These are phyloP conservation scores for Setaria italica DNA, from an alignment of 202 grass and related monocot genomes.

Conservation along the genomic window DNA sequence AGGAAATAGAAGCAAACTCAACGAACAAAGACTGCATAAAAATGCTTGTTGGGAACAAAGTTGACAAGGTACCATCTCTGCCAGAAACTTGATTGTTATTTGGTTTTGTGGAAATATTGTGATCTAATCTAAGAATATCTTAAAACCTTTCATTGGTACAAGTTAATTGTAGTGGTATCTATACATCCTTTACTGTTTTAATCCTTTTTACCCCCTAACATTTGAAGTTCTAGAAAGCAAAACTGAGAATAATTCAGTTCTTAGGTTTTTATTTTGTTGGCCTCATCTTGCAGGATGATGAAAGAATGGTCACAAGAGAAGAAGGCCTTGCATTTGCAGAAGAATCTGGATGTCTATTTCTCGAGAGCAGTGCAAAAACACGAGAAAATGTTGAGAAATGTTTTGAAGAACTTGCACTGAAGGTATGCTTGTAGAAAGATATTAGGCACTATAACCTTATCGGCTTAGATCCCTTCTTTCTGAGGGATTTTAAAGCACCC, in stretches of 20 bases:
- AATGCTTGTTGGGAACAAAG: slow-evolving; percentile 98
- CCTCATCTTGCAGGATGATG: slow-evolving; percentile 63
- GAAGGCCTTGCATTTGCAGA: slow-evolving; percentile 84
- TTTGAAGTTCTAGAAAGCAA: neutral
- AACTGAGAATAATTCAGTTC: neutral
- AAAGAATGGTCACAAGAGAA: slow-evolving; percentile 88
- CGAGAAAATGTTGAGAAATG: slow-evolving; percentile 88
- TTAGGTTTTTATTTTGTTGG: slow-evolving; percentile 25
- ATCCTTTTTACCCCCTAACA: neutral
- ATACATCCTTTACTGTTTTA: neutral
- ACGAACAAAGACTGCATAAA: slow-evolving; percentile 91
- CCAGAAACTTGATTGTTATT: slow-evolving; percentile 5
- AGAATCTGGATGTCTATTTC: slow-evolving; percentile 88
- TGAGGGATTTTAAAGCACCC: neutral
- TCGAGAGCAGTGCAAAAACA: slow-evolving; percentile 93
- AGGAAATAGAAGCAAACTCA: slow-evolving; percentile 82
- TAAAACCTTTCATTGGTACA: neutral
- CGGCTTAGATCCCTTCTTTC: neutral
- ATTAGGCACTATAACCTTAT: neutral
- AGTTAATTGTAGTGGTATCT: neutral
- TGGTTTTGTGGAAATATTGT: slow-evolving; percentile 10
- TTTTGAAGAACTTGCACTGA: slow-evolving; percentile 96
- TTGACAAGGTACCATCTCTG: slow-evolving; percentile 82
- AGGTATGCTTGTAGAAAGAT: slow-evolving; percentile 61
- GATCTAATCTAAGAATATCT: slow-evolving; percentile 1